Conservation (phyloP, 1,284 basidiomycete species). For the Pyrrhoderma lamaoense region DNA sequence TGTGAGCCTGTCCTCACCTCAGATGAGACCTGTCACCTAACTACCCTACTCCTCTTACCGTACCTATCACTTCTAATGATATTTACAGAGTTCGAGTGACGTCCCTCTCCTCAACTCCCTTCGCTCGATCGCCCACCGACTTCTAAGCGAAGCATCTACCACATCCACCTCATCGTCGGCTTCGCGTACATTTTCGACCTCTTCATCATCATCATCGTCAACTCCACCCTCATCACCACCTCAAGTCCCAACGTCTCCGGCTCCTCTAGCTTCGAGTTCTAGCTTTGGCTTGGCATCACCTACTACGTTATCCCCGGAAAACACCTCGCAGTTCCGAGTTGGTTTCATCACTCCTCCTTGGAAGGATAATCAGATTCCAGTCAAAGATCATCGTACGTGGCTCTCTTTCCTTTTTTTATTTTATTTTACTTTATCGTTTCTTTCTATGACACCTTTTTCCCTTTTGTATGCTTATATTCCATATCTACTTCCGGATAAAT, state of each 20-base stretch:
- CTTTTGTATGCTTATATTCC: too few relatives aligned
- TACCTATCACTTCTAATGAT: not conserved
- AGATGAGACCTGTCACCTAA: too few relatives aligned
- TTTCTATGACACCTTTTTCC: too few relatives aligned
- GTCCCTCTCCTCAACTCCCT: constrained; percentile 60
- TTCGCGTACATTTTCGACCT: too few relatives aligned
- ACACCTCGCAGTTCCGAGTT: constrained; percentile 39
- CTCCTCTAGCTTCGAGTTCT: constrained; percentile 23
- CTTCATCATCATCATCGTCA: constrained; percentile 23
- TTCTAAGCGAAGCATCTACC: constrained; percentile 42
- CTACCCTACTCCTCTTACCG: too few relatives aligned
- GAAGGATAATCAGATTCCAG: constrained; percentile 64
- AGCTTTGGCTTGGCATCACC: not conserved
- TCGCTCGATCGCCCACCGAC: constrained; percentile 48
- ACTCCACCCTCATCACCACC: constrained; percentile 25
- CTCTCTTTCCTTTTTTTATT: too few relatives aligned
- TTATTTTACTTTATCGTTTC: too few relatives aligned
- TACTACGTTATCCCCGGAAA: constrained; percentile 16
- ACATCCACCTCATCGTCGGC: constrained; percentile 35
- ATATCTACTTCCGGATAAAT: too few relatives aligned
- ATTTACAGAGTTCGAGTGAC: constrained; percentile 60
- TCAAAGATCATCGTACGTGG: constrained; percentile 50
- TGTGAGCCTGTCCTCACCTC: too few relatives aligned
- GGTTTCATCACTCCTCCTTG: constrained; percentile 73
- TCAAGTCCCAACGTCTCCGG: constrained; percentile 26